A percentile compares a stretch with the other conserved stretches of the same genome.
Evolutionary conservation across 805 yeast species (phyloP).

Genomic region (Kodamaea leandrae): DNA sequence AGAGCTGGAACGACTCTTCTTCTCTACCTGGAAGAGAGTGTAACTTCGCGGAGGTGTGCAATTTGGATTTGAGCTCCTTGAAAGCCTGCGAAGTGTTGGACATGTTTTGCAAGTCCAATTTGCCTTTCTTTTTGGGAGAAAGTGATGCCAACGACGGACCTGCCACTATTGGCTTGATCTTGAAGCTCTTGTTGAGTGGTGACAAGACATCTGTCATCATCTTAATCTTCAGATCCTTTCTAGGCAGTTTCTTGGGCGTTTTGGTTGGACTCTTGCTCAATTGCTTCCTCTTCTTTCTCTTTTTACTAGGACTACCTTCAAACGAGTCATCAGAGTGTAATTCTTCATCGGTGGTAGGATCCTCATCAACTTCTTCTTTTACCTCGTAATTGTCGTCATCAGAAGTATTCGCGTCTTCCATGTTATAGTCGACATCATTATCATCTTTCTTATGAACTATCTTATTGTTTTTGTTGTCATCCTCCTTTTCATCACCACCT

Average conservation of each 20-base stretch:
- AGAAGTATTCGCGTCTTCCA: not conserved
- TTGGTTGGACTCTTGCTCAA: slow-evolving; percentile 3
- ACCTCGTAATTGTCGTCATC: not conserved
- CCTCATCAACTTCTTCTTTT: slow-evolving; percentile 4
- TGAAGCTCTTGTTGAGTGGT: slow-evolving; percentile 23
- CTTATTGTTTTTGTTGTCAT: not conserved
- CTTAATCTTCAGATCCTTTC: slow-evolving; percentile 21
- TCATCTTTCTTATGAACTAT: not conserved
- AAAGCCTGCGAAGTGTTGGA: slow-evolving; percentile 29
- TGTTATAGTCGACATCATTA: not conserved
- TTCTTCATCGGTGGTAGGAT: slow-evolving; percentile 14
- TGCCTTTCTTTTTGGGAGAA: slow-evolving; percentile 15
- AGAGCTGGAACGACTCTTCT: slow-evolving; percentile 70
- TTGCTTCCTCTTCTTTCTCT: slow-evolving; percentile 9
- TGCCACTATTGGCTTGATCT: slow-evolving; percentile 21
- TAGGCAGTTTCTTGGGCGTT: slow-evolving; percentile 8
- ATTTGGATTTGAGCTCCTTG: slow-evolving; percentile 37
- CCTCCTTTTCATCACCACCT: not conserved
- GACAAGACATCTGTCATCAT: slow-evolving; percentile 20
- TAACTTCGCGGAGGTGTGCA: slow-evolving; percentile 45
- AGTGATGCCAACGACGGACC: slow-evolving; percentile 21
- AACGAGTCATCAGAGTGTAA: slow-evolving; percentile 11
- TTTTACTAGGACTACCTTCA: slow-evolving; percentile 10
- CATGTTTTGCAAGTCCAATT: not conserved
- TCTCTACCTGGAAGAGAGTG: slow-evolving; percentile 81